These are phyloP conservation scores for Casuarina glauca DNA, from an alignment of 306 rosid genomes.

Conservation along the genomic window DNA sequence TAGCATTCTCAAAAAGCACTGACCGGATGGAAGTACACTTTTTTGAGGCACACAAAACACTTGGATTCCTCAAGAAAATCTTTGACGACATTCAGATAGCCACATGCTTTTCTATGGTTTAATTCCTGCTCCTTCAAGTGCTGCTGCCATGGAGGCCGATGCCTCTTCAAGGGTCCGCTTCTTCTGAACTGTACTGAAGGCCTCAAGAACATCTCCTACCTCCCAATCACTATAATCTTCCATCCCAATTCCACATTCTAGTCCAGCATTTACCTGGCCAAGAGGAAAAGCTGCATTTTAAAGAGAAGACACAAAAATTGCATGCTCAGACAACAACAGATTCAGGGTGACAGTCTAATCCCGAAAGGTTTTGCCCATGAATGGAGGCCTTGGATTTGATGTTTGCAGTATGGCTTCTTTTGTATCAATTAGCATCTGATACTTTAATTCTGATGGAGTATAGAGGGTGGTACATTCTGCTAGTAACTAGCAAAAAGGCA, in stretches of 20 bases:
- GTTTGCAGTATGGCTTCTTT: no score
- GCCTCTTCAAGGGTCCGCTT: conserved; percentile 96
- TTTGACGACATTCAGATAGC: conserved; percentile 19
- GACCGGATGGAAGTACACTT: conserved; percentile 20
- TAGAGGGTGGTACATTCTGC: neutral
- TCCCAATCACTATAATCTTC: conserved; percentile 85
- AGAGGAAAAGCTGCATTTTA: conserved; percentile 22
- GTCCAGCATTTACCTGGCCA: conserved; percentile 83
- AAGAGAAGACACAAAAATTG: neutral
- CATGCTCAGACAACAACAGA: conserved; percentile 16
- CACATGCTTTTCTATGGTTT: conserved; percentile 34
- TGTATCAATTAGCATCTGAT: no score
- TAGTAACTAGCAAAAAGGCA: neutral
- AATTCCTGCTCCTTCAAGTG: conserved; percentile 70
- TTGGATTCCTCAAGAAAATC: conserved; percentile 20
- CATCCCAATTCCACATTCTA: conserved; percentile 86
- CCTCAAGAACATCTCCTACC: conserved; percentile 77
- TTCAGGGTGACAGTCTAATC: neutral
- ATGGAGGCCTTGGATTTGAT: neutral
- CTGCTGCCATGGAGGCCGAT: conserved; percentile 87
- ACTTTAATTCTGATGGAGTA: neutral
- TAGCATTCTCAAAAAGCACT: conserved; percentile 27
- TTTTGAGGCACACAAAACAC: conserved; percentile 14
- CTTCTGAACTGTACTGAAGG: conserved; percentile 71
- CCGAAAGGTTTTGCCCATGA: neutral